Percentiles rank a stretch among this genome's conserved stretches.
These are phyloP conservation scores for Phalaenopsis aphrodite DNA, from an alignment of 106 monocot species.

Conservation along the genomic window DNA sequence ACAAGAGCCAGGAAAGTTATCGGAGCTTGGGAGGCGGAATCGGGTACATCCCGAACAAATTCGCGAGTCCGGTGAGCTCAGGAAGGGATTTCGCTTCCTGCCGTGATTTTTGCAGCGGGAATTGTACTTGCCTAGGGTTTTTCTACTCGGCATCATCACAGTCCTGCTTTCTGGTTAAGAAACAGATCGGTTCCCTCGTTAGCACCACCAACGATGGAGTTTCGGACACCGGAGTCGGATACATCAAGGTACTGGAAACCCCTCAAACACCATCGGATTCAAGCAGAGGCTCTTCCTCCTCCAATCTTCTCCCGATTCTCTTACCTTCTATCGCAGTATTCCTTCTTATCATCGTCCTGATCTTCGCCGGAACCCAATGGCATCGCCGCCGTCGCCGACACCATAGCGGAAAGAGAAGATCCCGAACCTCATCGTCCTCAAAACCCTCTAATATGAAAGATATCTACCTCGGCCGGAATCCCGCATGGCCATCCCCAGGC, in stretches of 20 bases:
- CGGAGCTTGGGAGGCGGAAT: constrained; percentile 23
- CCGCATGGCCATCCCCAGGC: neutral
- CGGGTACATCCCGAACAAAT: constrained; percentile 59
- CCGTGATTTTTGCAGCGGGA: constrained; percentile 37
- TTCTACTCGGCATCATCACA: constrained; percentile 41
- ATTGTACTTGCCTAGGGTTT: constrained; percentile 74
- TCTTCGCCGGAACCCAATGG: constrained; percentile 22
- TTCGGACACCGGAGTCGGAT: constrained; percentile 17
- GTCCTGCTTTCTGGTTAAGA: constrained; percentile 44
- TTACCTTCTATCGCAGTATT: constrained; percentile 48
- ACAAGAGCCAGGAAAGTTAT: neutral
- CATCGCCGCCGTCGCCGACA: constrained; percentile 15
- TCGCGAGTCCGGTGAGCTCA: constrained; percentile 8
- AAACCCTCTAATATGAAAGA: constrained; percentile 6
- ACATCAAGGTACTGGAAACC: constrained; percentile 34
- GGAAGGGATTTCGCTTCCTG: constrained; percentile 25
- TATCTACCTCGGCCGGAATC: constrained; percentile 21
- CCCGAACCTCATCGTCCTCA: neutral
- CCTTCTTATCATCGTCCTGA: constrained; percentile 38
- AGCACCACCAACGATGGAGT: constrained; percentile 3
- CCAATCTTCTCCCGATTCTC: constrained; percentile 35
- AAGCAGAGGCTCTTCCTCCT: neutral
- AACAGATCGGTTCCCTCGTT: constrained; percentile 47
- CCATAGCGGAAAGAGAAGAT: neutral
- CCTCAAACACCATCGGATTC: neutral